phyloP scores from a whole-genome alignment of 2,329 filamentous ascomycete species.

The Cercospora sojina region DNA sequence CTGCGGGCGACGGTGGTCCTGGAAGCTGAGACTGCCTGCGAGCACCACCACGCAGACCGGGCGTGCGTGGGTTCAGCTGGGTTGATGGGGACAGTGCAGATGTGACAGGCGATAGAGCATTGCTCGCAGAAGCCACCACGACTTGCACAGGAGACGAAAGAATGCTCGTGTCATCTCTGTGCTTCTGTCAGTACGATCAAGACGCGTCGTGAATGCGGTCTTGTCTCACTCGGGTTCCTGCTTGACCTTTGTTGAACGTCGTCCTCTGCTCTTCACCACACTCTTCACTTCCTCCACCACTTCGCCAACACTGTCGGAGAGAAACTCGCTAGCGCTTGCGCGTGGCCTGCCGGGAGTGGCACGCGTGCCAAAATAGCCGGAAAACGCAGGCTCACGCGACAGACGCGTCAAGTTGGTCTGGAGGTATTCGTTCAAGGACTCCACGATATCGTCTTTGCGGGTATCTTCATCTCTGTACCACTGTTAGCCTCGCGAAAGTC shows the following conservation, averaged over 20 bases:
- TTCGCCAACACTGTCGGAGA: constrained; percentile 28
- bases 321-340: constrained; percentile 25
- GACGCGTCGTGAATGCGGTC: background rate
- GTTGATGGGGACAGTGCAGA: constrained; percentile 24
- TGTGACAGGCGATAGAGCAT: constrained; percentile 21
- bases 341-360: constrained; percentile 54
- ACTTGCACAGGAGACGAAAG: constrained; percentile 24
- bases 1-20: constrained; percentile 66
- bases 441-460: constrained; percentile 78
- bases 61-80: constrained; percentile 33
- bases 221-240: constrained; percentile 36
- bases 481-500: background rate
- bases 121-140: constrained; percentile 17
- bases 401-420: constrained; percentile 66
- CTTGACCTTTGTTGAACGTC: constrained; percentile 39
- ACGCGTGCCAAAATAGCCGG: constrained; percentile 67
- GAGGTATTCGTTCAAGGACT: constrained; percentile 70
- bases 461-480: constrained; percentile 52
- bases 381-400: constrained; percentile 62
- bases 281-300: constrained; percentile 33
- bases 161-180: constrained; percentile 25
- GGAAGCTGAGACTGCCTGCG: constrained; percentile 53
- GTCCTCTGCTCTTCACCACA: constrained; percentile 31
- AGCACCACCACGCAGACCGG: constrained; percentile 23
- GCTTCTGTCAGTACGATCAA: constrained; percentile 3